Evolutionary conservation across 805 yeast genomes (phyloP).

Genomic region (Saccharomycopsis fodiens): DNA sequence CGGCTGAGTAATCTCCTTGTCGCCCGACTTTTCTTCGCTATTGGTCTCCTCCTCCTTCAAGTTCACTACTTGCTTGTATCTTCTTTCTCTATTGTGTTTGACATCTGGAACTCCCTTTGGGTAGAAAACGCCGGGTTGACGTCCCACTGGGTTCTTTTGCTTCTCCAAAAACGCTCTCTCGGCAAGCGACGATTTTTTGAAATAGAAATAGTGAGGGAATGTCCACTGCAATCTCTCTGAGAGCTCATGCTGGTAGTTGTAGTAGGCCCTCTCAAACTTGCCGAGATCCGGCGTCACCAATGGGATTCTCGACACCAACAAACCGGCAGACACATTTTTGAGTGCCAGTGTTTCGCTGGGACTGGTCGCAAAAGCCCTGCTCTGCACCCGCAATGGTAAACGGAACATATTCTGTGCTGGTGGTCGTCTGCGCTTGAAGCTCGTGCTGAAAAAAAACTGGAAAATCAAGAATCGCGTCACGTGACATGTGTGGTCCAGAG

Average conservation of each 20-base stretch:
- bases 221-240: constrained; percentile 96
- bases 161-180: constrained; percentile 72
- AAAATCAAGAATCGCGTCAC: neutral
- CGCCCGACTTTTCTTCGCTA: constrained; percentile 22
- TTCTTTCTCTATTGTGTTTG: constrained; percentile 82
- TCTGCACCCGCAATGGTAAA: neutral
- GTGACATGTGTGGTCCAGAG: neutral
- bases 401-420: neutral
- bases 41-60: constrained; percentile 39
- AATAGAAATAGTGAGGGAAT: constrained; percentile 89
- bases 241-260: constrained; percentile 75
- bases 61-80: constrained; percentile 68
- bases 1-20: constrained; percentile 58
- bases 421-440: neutral
- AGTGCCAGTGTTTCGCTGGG: neutral
- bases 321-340: neutral
- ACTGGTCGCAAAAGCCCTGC: neutral
- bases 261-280: constrained; percentile 66
- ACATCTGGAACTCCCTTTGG: constrained; percentile 82
- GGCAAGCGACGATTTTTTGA: constrained; percentile 80
- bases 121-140: constrained; percentile 69
- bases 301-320: constrained; percentile 57
- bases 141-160: constrained; percentile 67
- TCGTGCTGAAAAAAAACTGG: constrained; percentile 1
- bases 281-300: constrained; percentile 72